Conservation (phyloP, 2,329 filamentous ascomycete species). For the Nemania serpens region DNA sequence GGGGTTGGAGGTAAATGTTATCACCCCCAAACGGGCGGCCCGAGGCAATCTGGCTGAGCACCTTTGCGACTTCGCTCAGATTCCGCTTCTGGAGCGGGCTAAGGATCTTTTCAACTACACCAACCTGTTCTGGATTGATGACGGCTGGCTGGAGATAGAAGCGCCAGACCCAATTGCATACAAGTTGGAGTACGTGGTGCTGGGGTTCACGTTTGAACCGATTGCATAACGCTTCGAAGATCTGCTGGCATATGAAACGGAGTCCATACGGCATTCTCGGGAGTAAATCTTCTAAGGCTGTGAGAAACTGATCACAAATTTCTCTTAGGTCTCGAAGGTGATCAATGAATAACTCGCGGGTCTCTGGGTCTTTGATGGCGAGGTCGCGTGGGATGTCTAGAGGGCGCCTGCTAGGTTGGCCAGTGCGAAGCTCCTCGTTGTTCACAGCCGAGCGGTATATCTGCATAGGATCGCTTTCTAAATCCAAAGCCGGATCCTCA, state of each 20-base stretch:
- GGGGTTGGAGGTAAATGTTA: slow-evolving; percentile 91
- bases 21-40: slow-evolving; percentile 90
- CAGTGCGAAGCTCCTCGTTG: slow-evolving; percentile 94
- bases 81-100: slow-evolving; percentile 94
- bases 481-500: slow-evolving; percentile 85
- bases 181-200: slow-evolving; percentile 77
- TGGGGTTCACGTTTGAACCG: slow-evolving; percentile 82
- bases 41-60: slow-evolving; percentile 85
- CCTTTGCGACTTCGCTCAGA: slow-evolving; percentile 85
- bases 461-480: slow-evolving; percentile 96
- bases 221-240: slow-evolving; percentile 75
- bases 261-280: slow-evolving; percentile 92
- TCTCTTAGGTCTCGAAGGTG: slow-evolving; percentile 93
- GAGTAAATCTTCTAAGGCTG: slow-evolving; percentile 78
- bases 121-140: slow-evolving; percentile 87
- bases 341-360: slow-evolving; percentile 88
- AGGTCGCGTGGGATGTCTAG: slow-evolving; percentile 87
- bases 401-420: slow-evolving; percentile 77
- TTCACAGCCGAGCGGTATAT: slow-evolving; percentile 96
- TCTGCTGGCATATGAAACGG: slow-evolving; percentile 84
- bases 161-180: slow-evolving; percentile 91
- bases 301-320: slow-evolving; percentile 89
- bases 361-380: slow-evolving; percentile 95
- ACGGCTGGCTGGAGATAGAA: slow-evolving; percentile 91
- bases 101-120: slow-evolving; percentile 86